phyloP scores from a whole-genome alignment of 2,329 filamentous ascomycete species.

The Phyllosticta citrichinensis region DNA sequence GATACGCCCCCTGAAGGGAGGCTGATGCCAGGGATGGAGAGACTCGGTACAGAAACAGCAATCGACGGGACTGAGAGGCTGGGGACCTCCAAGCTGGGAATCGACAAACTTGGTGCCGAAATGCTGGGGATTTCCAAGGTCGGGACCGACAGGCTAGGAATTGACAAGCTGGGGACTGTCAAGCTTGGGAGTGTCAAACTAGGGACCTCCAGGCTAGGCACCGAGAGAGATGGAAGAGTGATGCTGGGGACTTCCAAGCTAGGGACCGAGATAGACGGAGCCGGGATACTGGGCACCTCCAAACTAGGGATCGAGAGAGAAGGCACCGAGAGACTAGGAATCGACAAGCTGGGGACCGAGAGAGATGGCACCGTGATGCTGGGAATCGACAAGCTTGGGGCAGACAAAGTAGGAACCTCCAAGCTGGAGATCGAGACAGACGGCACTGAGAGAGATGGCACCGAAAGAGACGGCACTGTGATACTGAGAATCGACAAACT shows the following conservation, averaged over 20 bases:
- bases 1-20: not conserved
- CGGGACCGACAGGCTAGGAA: not conserved
- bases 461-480: not conserved
- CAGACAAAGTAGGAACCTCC: not conserved
- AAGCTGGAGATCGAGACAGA: not conserved
- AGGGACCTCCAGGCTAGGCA: not conserved
- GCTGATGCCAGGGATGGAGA: not conserved
- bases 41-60: not conserved
- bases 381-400: not conserved
- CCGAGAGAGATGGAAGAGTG: too few relatives aligned
- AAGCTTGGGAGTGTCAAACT: not conserved
- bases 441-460: not conserved
- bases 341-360: not conserved
- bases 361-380: not conserved
- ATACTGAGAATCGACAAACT: not conserved
- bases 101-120: not conserved
- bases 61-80: not conserved
- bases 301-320: not conserved
- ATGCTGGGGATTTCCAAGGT: not conserved
- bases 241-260: not conserved
- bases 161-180: not conserved
- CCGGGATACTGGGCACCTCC: not conserved
- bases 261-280: not conserved
- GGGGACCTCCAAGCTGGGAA: not conserved
- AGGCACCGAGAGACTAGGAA: not conserved